Base-by-base conservation (phyloP, 768 basidiomycete genomes). In the Hemileccinum rubropunctum region DNA sequence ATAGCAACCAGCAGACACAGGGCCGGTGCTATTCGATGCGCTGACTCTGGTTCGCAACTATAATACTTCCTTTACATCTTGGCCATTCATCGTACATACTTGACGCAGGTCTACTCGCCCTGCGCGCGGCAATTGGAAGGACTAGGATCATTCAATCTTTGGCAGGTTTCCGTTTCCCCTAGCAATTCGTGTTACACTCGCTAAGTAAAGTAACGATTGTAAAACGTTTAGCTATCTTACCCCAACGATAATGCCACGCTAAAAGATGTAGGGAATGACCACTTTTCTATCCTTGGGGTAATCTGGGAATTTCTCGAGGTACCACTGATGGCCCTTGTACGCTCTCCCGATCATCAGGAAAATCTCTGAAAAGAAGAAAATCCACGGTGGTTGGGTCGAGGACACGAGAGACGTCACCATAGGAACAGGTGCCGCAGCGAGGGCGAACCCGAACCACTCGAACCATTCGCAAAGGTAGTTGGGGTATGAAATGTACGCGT, bases 391-490 rank as follows among this genome's bases (percentile, higher is more conserved):
- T 7, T 69, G 68, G n/a, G 58, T 37, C 1, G 81, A 73, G 13
- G 80, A 66, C 34, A 71, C 64, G 12, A 58, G 42, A 8, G 71
- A 62, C 40, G 61, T 51, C 61, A 45, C 17, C 51, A 41, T 47
- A 17, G 77, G 80, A 1, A 76, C 8, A 1, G 84, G 81, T 6
- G 80, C 71, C 4, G 89, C 80, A 6, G 90, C 88, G 34, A 97
- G 65, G 2, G 91, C 87, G 66, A 86, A 98, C 8, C 89, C 92
- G 10, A 82, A 57, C 94, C 95, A 98, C 69, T 98, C 95, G 48
- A 87, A 51, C 95, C 95, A 98, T 65, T 98, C 95, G 69, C 86
- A 92, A 17, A 92, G 71, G 71, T 98, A 98, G 67, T 97, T 93
- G 10, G 95, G 95, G 71, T 85, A 95, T 6, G 92, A 91, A 59